phyloP scores from a whole-genome alignment of 2,329 filamentous ascomycete genomes.

The Cadophora gregata region DNA sequence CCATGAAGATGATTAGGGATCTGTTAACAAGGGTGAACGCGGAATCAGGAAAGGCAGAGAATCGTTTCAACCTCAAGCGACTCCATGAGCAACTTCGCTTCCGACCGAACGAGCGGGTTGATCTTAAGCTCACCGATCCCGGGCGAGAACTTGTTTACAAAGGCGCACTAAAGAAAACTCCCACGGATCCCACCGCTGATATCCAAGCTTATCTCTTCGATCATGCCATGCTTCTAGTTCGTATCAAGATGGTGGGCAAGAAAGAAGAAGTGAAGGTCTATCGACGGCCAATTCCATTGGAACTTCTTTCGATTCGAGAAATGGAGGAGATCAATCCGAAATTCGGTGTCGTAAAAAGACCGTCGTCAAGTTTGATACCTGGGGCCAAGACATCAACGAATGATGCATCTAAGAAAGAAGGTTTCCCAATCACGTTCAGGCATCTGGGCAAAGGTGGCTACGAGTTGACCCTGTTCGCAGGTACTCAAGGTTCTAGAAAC shows the following conservation, averaged over 20 bases:
- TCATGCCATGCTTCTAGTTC: slow-evolving; percentile 89
- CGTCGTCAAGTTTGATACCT: slow-evolving; percentile 83
- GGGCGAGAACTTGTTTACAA: slow-evolving; percentile 94
- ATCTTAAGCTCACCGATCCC: slow-evolving; percentile 92
- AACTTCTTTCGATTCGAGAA: slow-evolving; percentile 90
- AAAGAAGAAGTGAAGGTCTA: slow-evolving; percentile 95
- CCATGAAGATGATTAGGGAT: slow-evolving; percentile 84
- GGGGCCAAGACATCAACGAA: slow-evolving; percentile 58
- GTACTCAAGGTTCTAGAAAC: slow-evolving; percentile 82
- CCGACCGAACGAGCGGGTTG: slow-evolving; percentile 86
- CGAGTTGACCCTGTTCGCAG: slow-evolving; percentile 86
- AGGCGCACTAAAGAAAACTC: slow-evolving; percentile 89
- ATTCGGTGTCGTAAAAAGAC: slow-evolving; percentile 79
- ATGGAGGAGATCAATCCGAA: slow-evolving; percentile 96
- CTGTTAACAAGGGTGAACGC: slow-evolving; percentile 88
- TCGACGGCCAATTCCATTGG: slow-evolving; percentile 89
- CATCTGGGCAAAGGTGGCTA: slow-evolving; percentile 96
- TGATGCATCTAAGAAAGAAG: slow-evolving; percentile 71
- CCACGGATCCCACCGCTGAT: slow-evolving; percentile 79
- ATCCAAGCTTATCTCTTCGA: slow-evolving; percentile 97
- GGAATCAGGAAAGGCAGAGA: slow-evolving; percentile 96
- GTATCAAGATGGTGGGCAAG: slow-evolving; percentile 91
- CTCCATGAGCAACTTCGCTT: slow-evolving; percentile 93
- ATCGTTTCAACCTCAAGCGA: slow-evolving; percentile 92
- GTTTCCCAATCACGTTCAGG: slow-evolving; percentile 94